Base-by-base conservation (phyloP, 805 yeast genomes). In the Ogataea parapolymorpha region DNA sequence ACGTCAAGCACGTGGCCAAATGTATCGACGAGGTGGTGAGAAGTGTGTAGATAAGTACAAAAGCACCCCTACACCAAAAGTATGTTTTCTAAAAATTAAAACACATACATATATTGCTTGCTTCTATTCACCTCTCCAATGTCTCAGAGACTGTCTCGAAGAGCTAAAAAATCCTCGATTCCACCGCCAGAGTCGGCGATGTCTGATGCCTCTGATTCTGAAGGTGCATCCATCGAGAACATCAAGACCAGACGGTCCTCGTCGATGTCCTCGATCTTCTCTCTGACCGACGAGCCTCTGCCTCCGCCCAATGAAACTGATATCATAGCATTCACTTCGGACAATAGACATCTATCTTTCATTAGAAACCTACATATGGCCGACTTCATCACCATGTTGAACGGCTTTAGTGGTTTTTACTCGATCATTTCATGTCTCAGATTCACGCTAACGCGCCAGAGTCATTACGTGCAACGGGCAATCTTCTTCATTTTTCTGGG, bases 371-470 rank as follows among this genome's bases (percentile, higher is more conserved):
- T 93, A 50, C 98, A 93, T 63, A 72, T 91, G 80, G 99, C 99
- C 5, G 99, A 93, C 64, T 88, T 82, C 68, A 93, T 93, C 62
- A 93, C 99, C 3, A 75, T 90, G 70, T 71, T 93, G 62, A 93
- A 93, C 64, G 96, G 97, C 18, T 88, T 87, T 60, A 82, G 90
- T 35, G 99, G 98, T 0, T 90, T 93, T 61, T 87, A 88, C 60
- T 82, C 96, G 24, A 83, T 91, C 49, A 74, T 93, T 30, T 83
- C 95, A 32, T 86, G 96, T 63, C 67, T 88, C 48, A 74, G 96
- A 57, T 93, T 78, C 63, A 79, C 90, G 5, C 68, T 80, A 38
- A 85, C 91, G 3, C 80, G 79, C 11, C 71, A 79, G 51, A 66
- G 78, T 6, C 84, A 80, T 56, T 84, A 85, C 61, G 77, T 82